These are phyloP conservation scores for Lanmaoa pseudosensibilis DNA, from an alignment of 768 basidiomycete genomes.

Conservation along the genomic window DNA sequence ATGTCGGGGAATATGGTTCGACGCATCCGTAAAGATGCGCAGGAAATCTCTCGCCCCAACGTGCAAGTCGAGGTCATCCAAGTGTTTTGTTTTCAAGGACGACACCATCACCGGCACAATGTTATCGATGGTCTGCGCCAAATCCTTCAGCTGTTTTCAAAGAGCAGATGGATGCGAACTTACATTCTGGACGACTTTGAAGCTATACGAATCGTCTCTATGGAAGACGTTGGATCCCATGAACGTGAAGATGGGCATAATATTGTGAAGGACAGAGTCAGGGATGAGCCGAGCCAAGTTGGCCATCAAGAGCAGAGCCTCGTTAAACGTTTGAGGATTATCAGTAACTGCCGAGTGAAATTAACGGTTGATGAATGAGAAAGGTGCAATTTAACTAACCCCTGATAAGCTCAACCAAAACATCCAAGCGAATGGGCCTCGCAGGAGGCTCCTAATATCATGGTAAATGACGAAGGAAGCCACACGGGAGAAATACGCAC, in stretches of 20 bases:
- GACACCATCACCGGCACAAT: slow-evolving; percentile 92
- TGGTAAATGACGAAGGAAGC: neutral
- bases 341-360: slow-evolving; percentile 58
- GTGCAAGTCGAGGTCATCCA: slow-evolving; percentile 58
- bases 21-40: slow-evolving; percentile 90
- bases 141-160: neutral
- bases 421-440: slow-evolving; percentile 71
- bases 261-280: slow-evolving; percentile 87
- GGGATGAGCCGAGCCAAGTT: slow-evolving; percentile 81
- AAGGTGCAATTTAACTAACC: slow-evolving; percentile 39
- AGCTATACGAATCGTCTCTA: slow-evolving; percentile 93
- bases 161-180: slow-evolving; percentile 1
- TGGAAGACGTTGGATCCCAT: slow-evolving; percentile 99
- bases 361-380: neutral
- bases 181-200: slow-evolving; percentile 92
- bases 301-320: slow-evolving; percentile 86
- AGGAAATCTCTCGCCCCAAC: slow-evolving; percentile 78
- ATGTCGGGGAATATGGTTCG: slow-evolving; percentile 89
- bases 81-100: slow-evolving; percentile 63
- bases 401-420: slow-evolving; percentile 84
- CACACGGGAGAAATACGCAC: slow-evolving; percentile 37
- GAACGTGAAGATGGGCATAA: slow-evolving; percentile 99
- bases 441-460: slow-evolving; percentile 51
- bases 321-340: slow-evolving; percentile 94
- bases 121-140: slow-evolving; percentile 77